Evolutionary conservation across 2,329 filamentous ascomycete genomes (phyloP).

Genomic region (Xylaria sp.): DNA sequence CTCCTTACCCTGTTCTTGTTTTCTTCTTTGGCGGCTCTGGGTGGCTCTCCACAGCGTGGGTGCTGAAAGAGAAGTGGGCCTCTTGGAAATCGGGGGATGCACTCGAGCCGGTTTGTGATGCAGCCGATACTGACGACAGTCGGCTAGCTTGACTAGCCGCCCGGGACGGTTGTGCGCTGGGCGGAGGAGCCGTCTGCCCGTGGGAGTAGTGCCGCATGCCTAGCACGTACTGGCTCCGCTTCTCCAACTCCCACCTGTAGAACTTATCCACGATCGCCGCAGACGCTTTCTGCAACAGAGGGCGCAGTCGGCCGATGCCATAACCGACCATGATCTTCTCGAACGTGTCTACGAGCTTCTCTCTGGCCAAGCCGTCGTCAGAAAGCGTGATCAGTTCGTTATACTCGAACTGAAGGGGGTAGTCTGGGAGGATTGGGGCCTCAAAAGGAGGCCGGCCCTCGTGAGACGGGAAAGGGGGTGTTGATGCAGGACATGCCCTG

Average conservation of each 20-base stretch:
- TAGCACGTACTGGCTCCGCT: background rate
- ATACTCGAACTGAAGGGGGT: slow-evolving; percentile 26
- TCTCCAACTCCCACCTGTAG: slow-evolving; percentile 1
- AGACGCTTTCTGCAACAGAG: slow-evolving; percentile 20
- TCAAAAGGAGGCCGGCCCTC: slow-evolving; percentile 17
- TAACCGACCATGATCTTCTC: slow-evolving; percentile 29
- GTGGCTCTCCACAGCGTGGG: too few relatives aligned
- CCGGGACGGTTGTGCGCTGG: too few relatives aligned
- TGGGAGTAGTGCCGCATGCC: slow-evolving; percentile 25
- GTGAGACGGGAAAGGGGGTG: slow-evolving; percentile 6
- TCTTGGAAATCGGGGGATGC: too few relatives aligned
- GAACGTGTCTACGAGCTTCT: slow-evolving; percentile 11
- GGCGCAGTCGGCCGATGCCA: slow-evolving; percentile 19
- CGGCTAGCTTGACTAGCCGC: too few relatives aligned
- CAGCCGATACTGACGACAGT: too few relatives aligned
- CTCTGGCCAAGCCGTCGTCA: slow-evolving; percentile 12
- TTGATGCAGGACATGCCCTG: slow-evolving; percentile 24
- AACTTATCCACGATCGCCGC: slow-evolving; percentile 8
- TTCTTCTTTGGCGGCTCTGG: too few relatives aligned
- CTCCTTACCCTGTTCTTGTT: too few relatives aligned
- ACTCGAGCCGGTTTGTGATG: too few relatives aligned
- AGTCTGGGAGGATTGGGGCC: slow-evolving; percentile 13
- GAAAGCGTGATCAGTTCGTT: slow-evolving; percentile 15
- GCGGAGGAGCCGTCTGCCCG: slow-evolving; percentile 9
- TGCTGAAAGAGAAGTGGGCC: too few relatives aligned